Evolutionary conservation across 495 filamentous ascomycete genomes (phyloP).

Genomic region (Pseudomonodictys pantanalensis): DNA sequence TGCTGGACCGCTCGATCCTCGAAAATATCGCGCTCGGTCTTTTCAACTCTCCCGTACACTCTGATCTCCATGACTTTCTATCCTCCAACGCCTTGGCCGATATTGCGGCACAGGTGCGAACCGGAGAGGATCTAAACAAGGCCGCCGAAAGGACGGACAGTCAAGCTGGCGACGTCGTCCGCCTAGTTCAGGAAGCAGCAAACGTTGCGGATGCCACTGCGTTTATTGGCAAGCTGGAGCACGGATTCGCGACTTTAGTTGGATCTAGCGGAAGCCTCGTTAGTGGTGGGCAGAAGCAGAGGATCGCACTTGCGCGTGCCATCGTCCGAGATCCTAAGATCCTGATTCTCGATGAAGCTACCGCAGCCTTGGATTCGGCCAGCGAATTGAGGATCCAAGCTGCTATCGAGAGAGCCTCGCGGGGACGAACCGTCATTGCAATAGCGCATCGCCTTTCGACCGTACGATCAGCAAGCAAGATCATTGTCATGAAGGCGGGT

Average conservation of each 20-base stretch:
- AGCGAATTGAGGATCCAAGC: constrained; percentile 69
- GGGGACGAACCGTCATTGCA: constrained; percentile 65
- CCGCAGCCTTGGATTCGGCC: constrained; percentile 81
- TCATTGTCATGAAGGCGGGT: constrained; percentile 77
- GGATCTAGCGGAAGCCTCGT: constrained; percentile 42
- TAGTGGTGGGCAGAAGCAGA: constrained; percentile 45
- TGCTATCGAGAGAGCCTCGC: constrained; percentile 25
- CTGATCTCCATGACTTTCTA: constrained; percentile 42
- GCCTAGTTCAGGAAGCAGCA: constrained; percentile 44
- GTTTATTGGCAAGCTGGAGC: constrained; percentile 29
- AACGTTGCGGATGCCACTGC: constrained; percentile 43
- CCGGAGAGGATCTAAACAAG: constrained; percentile 40
- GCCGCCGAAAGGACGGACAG: constrained; percentile 39
- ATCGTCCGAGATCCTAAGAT: constrained; percentile 72
- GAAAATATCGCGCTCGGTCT: constrained; percentile 71
- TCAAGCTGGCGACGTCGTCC: constrained; percentile 43
- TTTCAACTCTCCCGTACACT: constrained; percentile 54
- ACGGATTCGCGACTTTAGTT: constrained; percentile 41
- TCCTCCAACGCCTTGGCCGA: constrained; percentile 38
- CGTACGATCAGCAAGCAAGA: constrained; percentile 78
- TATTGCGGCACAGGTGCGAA: constrained; percentile 39
- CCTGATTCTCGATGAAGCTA: constrained; percentile 83
- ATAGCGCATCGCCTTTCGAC: constrained; percentile 89
- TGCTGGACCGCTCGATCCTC: constrained; percentile 79
- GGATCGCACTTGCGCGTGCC: constrained; percentile 44